Evolutionary conservation across 306 rosid species (phyloP).

Genomic region (Cucurbita ficifolia): DNA sequence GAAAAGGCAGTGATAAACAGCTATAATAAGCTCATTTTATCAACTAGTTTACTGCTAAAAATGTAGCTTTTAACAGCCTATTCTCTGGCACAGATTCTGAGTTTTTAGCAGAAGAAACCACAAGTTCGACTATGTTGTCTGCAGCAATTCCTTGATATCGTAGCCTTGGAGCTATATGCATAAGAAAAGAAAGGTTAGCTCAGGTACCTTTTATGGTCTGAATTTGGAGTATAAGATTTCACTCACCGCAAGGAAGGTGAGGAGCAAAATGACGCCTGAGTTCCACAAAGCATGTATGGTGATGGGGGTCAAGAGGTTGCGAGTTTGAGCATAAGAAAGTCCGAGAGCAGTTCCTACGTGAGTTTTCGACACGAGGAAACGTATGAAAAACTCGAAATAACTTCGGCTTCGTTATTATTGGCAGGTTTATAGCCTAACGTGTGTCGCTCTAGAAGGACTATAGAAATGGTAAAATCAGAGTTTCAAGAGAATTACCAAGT

Average conservation of each 20-base stretch:
- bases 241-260: conserved; percentile 75
- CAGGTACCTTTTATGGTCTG: background rate
- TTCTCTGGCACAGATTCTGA: background rate
- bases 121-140: conserved; percentile 35
- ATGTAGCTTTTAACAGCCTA: background rate
- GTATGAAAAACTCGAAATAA: background rate
- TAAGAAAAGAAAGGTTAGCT: background rate
- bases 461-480: background rate
- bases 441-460: background rate
- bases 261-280: conserved; percentile 80
- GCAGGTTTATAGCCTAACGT: background rate
- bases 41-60: background rate
- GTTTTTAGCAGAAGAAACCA: background rate
- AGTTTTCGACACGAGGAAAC: conserved; percentile 4
- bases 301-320: conserved; percentile 86
- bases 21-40: background rate
- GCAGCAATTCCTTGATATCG: conserved; percentile 89
- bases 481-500: conserved; percentile 37
- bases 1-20: background rate
- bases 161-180: conserved; percentile 69
- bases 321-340: conserved; percentile 93
- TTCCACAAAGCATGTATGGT: conserved; percentile 93
- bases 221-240: background rate
- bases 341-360: conserved; percentile 70
- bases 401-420: background rate